Evolutionary conservation across 805 yeast genomes (phyloP), one percentile per base, ranked within the genome.

Genomic region (Zygotorulaspora florentina): DNA sequence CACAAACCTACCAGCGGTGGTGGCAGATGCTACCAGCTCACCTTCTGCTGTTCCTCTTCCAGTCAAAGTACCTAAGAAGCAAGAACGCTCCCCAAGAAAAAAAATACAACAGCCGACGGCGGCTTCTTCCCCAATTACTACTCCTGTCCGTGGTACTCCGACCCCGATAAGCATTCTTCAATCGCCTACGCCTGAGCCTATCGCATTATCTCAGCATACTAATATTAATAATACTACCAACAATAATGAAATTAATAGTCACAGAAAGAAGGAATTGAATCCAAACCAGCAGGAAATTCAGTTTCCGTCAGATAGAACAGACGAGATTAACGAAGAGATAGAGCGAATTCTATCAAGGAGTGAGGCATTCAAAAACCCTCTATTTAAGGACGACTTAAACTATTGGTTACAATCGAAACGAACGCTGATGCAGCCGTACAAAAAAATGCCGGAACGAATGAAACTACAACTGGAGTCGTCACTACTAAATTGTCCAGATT

Each of bases 401-500:
- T 54, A 52, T 34, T 64, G 64, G 63, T 44, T 62, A 16, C 48
- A 58, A 33, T 51, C 67, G 2, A 65, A 63, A 44, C 56, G 53
- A 38, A 53, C 54, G 4, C 34, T 64, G 12, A 40, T 61, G 39
- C 67, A 64, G 43, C 67, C 67, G 10, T 52, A 54, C 42, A 50
- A 53, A 10, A 60, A 58, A 34, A 58, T 65, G 63, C 58, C 66
- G 17, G 48, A 51, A 15, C 50, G 45, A 17, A 59, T 59, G 58
- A 50, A 54, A 17, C 47, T 63, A 28, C 65, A 63, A 55, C 71
- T 91, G 53, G 95, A 87, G 61, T 77, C 85, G 1, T 89, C 97
- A 2, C 72, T 87, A 48, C 71, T 87, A 55, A 85, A 86, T 58
- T 88, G 97, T 63, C 98, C 99, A 0, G 98, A 93, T 67, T 87